These are phyloP conservation scores for Plantago rigida DNA, from an alignment of 305 asterid genomes.

Conservation along the genomic window DNA sequence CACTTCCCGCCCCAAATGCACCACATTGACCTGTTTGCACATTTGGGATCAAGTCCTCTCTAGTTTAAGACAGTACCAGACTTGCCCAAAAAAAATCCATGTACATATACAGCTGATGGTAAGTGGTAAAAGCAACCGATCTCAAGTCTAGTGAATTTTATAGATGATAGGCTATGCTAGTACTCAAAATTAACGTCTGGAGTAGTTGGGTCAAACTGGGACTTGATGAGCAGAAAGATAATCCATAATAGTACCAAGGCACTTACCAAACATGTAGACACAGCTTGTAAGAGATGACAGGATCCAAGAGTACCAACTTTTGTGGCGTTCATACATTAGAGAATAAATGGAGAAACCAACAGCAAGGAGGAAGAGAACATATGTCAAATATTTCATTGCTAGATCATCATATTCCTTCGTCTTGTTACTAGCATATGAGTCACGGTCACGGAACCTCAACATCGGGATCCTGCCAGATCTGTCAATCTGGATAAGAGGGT, in stretches of 20 bases:
- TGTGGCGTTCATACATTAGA: conserved; percentile 81
- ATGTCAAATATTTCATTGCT: conserved; percentile 92
- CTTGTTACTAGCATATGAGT: conserved; percentile 83
- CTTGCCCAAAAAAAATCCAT: too few relatives aligned
- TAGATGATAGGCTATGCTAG: too few relatives aligned
- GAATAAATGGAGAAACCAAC: conserved; percentile 74
- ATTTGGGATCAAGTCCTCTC: too few relatives aligned
- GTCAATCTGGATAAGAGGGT: conserved; percentile 50
- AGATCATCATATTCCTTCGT: conserved; percentile 95
- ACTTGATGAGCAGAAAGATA: neutral
- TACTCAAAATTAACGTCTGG: too few relatives aligned
- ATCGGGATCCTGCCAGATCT: conserved; percentile 83
- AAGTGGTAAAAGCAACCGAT: too few relatives aligned
- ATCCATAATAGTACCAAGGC: conserved; percentile 16
- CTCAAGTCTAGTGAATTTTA: too few relatives aligned
- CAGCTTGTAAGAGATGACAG: conserved; percentile 94
- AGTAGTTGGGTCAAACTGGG: neutral
- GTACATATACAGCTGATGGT: too few relatives aligned
- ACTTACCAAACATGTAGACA: conserved; percentile 94
- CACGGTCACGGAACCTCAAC: conserved; percentile 91
- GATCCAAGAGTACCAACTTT: conserved; percentile 99
- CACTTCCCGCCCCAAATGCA: too few relatives aligned
- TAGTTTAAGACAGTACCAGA: too few relatives aligned
- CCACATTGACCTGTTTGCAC: too few relatives aligned
- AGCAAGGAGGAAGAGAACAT: conserved; percentile 68